Base-by-base conservation (phyloP, 2,329 filamentous ascomycete genomes). In the Epichloe festucae region DNA sequence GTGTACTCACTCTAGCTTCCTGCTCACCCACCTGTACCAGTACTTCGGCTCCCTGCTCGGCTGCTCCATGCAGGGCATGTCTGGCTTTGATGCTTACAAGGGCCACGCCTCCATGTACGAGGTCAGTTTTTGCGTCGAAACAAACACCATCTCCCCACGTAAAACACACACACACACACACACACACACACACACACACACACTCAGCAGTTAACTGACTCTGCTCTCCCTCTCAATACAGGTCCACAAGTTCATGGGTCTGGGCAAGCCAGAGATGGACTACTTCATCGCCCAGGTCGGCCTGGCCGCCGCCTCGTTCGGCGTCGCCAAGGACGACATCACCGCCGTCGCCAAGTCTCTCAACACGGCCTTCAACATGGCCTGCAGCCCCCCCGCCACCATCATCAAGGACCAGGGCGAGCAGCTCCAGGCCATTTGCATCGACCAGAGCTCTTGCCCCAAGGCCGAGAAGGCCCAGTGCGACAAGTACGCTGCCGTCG, bases 241-340 rank as follows among this genome's bases (percentile, higher is more conserved):
- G 45, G 73, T 76, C 0, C 78, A 81, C 68, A 76, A 76, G 62
- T 80, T 77, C 69, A 83, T 83, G 80, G 70, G 68, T 52, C 71
- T 82, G 45, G 66, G 73, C 59, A 59, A 65, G 31, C 62, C 65
- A 50, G 70, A 82, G 60, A 62, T 79, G 40, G 72, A 70, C 34
- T 82, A 81, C 67, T 83, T 83, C 67, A 76, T 81, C 60, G 56
- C 69, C 43, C 78, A 82, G 63, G 75, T 83, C 51, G 77, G 70
- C 31, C 62, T 79, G 12, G 70, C 79, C 5, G 78, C 75, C 6
- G 66, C 71, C 39, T 80, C 77, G 1, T 80, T 82, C 57, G 80
- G 80, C 41, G 77, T 82, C 42, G 67, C 74, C n/a, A 57, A 70
- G 12, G 69, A 67, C 3, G 80, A 83, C 59, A 65, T 80, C 46